Evolutionary conservation across 1,284 basidiomycete genomes (phyloP).

Genomic region (Ceratobasidium sp.): DNA sequence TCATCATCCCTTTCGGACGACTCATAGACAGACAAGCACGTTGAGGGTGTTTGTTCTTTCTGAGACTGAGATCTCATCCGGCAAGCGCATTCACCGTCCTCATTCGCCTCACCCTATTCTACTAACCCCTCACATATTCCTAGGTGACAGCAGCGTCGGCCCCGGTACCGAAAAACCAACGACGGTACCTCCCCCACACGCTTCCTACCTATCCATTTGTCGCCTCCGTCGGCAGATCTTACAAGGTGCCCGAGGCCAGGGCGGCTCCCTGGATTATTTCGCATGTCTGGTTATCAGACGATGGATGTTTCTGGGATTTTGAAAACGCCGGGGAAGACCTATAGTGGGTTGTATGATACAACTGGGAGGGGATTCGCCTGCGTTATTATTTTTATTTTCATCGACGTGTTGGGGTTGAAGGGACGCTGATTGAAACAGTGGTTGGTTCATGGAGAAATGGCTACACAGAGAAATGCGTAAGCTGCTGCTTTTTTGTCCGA

Average conservation of each 20-base stretch:
- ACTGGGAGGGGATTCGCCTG: no score
- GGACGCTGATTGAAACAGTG: no score
- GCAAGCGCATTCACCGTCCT: background rate
- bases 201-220: slow-evolving; percentile 71
- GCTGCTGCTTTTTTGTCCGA: no score
- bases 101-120: background rate
- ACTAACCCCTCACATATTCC: background rate
- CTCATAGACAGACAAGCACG: slow-evolving; percentile 60
- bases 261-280: slow-evolving; percentile 77
- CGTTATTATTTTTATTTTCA: no score
- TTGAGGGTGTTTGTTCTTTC: slow-evolving; percentile 52
- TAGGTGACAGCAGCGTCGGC: slow-evolving; percentile 66
- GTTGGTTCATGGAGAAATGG: no score
- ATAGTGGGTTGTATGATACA: no score
- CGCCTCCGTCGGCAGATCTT: slow-evolving; percentile 54
- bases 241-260: slow-evolving; percentile 64
- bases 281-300: slow-evolving; percentile 68
- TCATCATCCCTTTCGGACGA: slow-evolving; percentile 70
- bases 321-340: slow-evolving; percentile 63
- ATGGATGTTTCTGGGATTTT: slow-evolving; percentile 68
- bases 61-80: slow-evolving; percentile 65
- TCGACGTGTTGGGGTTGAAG: no score
- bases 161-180: slow-evolving; percentile 70
- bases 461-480: no score
- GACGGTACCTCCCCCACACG: slow-evolving; percentile 64